Conservation (phyloP, 2,329 filamentous ascomycete genomes). For the Aspergillus novofumigatus region DNA sequence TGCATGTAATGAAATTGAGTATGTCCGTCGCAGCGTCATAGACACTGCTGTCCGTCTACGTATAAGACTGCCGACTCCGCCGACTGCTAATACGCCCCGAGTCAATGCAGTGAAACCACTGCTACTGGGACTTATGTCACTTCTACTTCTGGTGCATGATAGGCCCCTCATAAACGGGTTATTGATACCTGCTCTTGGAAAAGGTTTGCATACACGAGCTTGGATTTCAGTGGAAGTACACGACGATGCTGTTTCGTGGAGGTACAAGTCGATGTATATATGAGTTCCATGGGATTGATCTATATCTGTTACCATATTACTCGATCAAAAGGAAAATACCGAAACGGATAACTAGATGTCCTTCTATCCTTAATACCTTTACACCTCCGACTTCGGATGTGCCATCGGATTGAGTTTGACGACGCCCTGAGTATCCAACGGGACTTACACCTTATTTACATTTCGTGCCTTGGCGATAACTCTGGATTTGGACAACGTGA, state of each 20-base stretch:
- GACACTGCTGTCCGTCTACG: too few relatives aligned
- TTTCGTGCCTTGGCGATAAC: background rate
- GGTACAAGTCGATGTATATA: background rate
- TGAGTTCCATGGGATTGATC: background rate
- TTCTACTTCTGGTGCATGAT: slow-evolving; percentile 4
- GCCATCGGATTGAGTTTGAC: background rate
- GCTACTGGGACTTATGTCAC: slow-evolving; percentile 8
- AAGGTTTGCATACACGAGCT: background rate
- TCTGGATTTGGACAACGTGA: background rate
- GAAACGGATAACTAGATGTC: background rate
- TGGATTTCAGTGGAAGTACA: background rate
- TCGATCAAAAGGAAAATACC: background rate
- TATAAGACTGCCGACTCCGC: background rate
- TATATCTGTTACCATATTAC: background rate
- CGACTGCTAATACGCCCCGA: slow-evolving; percentile 3
- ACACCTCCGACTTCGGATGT: background rate
- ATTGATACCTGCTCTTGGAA: background rate
- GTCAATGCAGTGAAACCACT: slow-evolving; percentile 7
- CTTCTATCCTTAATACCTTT: background rate
- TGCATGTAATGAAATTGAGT: too few relatives aligned
- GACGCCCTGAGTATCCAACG: background rate
- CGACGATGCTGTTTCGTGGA: background rate
- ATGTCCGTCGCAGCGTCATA: too few relatives aligned
- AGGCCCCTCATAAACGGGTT: background rate
- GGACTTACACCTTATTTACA: background rate